Evolutionary conservation across 768 basidiomycete genomes (phyloP).

Genomic region (Nidularia sp.): DNA sequence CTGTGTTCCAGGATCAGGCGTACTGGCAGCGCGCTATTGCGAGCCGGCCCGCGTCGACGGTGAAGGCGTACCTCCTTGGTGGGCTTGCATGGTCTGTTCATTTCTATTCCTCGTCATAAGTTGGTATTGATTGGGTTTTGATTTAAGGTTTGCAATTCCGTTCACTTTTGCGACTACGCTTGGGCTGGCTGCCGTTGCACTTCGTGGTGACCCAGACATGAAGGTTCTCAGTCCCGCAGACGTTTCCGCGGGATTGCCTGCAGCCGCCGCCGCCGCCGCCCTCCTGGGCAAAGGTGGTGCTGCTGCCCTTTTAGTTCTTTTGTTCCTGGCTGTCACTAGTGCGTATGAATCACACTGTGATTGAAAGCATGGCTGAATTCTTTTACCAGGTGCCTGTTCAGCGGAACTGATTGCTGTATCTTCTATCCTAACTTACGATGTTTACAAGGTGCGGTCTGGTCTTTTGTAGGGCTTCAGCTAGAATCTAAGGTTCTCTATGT

Average conservation of each 20-base stretch:
- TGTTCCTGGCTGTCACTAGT: slow-evolving; percentile 85
- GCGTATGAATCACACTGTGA: slow-evolving; percentile 3
- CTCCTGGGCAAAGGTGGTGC: slow-evolving; percentile 81
- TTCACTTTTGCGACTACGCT: slow-evolving; percentile 85
- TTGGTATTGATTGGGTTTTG: background rate
- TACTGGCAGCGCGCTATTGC: slow-evolving; percentile 96
- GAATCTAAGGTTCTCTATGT: background rate
- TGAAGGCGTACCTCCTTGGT: slow-evolving; percentile 88
- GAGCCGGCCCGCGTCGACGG: slow-evolving; percentile 74
- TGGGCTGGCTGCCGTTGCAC: slow-evolving; percentile 83
- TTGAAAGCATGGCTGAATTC: background rate
- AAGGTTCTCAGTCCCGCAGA: slow-evolving; percentile 47
- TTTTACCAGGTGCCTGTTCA: slow-evolving; percentile 49
- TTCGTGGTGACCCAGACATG: slow-evolving; percentile 58
- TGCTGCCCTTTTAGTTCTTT: slow-evolving; percentile 68
- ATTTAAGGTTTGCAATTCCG: slow-evolving; percentile 72
- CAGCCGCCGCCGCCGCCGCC: slow-evolving; percentile 79
- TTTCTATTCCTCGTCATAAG: background rate
- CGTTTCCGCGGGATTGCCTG: slow-evolving; percentile 85
- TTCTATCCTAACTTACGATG: slow-evolving; percentile 77
- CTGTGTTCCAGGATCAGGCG: slow-evolving; percentile 59
- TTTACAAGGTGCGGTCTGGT: slow-evolving; percentile 60
- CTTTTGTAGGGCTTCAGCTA: background rate
- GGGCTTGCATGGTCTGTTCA: slow-evolving; percentile 73
- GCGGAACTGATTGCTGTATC: slow-evolving; percentile 94